These are phyloP conservation scores for Yamadazyma dushanensis DNA, from an alignment of 1,139 yeast genomes.

Conservation along the genomic window DNA sequence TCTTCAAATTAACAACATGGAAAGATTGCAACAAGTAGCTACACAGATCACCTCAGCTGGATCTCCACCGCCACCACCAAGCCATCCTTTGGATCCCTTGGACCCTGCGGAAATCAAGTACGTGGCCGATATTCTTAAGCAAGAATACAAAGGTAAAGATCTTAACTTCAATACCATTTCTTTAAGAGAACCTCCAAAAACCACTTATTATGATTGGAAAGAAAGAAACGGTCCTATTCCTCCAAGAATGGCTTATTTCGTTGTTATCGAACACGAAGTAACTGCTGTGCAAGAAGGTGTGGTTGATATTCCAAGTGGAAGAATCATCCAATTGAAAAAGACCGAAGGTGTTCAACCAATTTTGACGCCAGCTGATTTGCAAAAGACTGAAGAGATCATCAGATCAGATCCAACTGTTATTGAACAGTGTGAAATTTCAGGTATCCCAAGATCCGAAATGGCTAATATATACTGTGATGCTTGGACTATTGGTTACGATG, in stretches of 20 bases:
- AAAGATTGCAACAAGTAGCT: conserved; percentile 67
- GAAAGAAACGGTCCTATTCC: conserved; percentile 62
- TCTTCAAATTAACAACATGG: conserved; percentile 37
- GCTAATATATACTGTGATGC: conserved; percentile 76
- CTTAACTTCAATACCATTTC: conserved; percentile 68
- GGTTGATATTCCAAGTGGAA: conserved; percentile 53
- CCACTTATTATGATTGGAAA: conserved; percentile 63
- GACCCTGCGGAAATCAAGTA: conserved; percentile 54
- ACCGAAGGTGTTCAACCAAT: conserved; percentile 71
- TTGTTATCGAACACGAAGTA: conserved; percentile 58
- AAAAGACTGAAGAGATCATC: conserved; percentile 60
- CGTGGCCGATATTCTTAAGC: conserved; percentile 31
- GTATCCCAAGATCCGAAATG: conserved; percentile 67
- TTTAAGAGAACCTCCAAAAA: conserved; percentile 68
- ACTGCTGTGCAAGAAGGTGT: conserved; percentile 70
- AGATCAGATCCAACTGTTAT: conserved; percentile 70
- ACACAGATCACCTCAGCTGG: conserved; percentile 60
- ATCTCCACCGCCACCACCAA: conserved; percentile 53
- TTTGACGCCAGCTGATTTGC: conserved; percentile 68
- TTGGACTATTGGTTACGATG: conserved; percentile 85
- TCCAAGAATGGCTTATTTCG: conserved; percentile 67
- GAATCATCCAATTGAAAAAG: conserved; percentile 47
- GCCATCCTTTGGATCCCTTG: conserved; percentile 75
- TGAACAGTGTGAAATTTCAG: conserved; percentile 69
- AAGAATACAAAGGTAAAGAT: conserved; percentile 41